Evolutionary conservation across 2,329 filamentous ascomycete genomes (phyloP), one percentile per base, ranked within the genome.

Genomic region (Colletotrichum salicis): DNA sequence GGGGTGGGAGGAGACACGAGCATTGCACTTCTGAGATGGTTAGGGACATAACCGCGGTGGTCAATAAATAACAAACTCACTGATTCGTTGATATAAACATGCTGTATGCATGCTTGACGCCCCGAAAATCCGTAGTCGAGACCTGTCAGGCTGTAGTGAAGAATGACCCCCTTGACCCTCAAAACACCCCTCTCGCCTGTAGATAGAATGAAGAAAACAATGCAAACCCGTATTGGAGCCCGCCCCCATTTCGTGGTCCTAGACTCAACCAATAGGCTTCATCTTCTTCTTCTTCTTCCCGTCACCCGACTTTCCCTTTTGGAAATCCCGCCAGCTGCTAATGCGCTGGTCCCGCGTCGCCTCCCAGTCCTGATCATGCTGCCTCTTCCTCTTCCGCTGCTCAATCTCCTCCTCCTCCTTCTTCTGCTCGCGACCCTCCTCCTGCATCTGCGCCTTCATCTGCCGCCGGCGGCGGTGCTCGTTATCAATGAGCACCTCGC

Each of bases 301-400:
- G 22, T 81, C 84, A 55, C 85, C 85, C 24, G 84, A 86, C 82
- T 88, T 91, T 73, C 89, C 89, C 84, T 97, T 96, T 81, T 96
- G 92, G 78, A 97, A 99, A 75, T 95, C 90, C 69, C 96, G 90
- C 96, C 96, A 99, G 81, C 93, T 97, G 75, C 91, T 94, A 82
- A 99, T 98, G 75, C 96, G 89, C 83, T 94, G 89, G 72, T 99
- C 96, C 58, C 96, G 87, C 31, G 93, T 97, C 78, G 94, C 91
- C 85, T 99, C 96, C 96, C 96, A 99, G 74, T 95, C 93, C 84
- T 96, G 91, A 75, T 98, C 95, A 81, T 96, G 94, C 79, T 98
- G 95, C 72, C 96, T 88, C 89, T 96, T 96, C 76, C 93, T 88
- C 84, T 95, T 96, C 77, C 94, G 86, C 76, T 89, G 89, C 77